Conservation (phyloP, 176 grass and related monocot genomes). For the Eremochloa ophiuroides region DNA sequence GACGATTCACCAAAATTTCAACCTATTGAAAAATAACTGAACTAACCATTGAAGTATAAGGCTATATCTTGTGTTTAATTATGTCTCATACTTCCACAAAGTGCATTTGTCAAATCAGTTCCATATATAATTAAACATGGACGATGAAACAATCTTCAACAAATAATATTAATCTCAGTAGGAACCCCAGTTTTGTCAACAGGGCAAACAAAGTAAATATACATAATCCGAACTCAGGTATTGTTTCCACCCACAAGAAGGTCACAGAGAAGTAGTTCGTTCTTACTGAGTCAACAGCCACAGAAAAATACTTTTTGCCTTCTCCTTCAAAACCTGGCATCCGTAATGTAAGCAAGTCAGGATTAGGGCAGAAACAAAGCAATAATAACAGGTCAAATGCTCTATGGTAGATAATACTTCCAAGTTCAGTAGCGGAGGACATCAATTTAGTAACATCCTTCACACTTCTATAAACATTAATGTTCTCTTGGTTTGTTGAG, state of each 20-base stretch:
- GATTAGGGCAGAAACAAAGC: slow-evolving; percentile 11
- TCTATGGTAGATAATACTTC: slow-evolving; percentile 38
- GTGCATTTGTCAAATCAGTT: slow-evolving; percentile 4
- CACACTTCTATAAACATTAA: slow-evolving; percentile 49
- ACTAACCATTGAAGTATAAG: too few relatives aligned
- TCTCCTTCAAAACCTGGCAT: slow-evolving; percentile 58
- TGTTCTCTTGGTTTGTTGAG: slow-evolving; percentile 17
- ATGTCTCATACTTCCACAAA: not conserved
- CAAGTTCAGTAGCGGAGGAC: slow-evolving; percentile 51
- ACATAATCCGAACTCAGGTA: not conserved
- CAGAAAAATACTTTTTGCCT: slow-evolving; percentile 51
- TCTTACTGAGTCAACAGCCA: slow-evolving; percentile 76
- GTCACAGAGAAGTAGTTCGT: slow-evolving; percentile 1
- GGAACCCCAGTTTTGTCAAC: not conserved
- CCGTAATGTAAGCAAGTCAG: not conserved
- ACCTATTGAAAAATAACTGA: too few relatives aligned
- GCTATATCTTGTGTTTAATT: too few relatives aligned
- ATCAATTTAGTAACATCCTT: slow-evolving; percentile 58
- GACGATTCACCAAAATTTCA: too few relatives aligned
- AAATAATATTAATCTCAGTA: not conserved
- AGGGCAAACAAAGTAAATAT: slow-evolving; percentile 9
- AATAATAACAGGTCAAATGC: not conserved
- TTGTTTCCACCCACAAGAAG: not conserved
- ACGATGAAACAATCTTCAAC: not conserved
- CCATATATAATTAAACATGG: not conserved